Percentiles rank a stretch among this genome's conserved stretches.
Evolutionary conservation across 306 rosid species (phyloP).

Genomic region (Inga laurina): DNA sequence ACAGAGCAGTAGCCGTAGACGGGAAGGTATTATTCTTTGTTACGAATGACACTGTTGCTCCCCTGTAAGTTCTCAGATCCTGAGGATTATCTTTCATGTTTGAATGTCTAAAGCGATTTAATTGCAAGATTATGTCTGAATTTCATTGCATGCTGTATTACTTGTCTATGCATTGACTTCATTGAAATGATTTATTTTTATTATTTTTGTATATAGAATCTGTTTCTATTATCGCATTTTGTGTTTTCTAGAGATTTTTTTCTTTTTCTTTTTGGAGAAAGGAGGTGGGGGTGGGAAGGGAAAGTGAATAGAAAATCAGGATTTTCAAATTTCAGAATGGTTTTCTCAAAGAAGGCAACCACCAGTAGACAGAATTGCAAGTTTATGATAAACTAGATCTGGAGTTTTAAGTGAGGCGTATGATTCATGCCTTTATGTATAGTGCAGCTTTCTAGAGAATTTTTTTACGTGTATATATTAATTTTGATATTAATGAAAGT

Average conservation of each 20-base stretch:
- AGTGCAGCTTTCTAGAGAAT: background rate
- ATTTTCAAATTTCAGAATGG: background rate
- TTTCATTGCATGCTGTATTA: background rate
- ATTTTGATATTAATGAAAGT: background rate
- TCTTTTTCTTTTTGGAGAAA: background rate
- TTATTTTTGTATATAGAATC: background rate
- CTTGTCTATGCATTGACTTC: background rate
- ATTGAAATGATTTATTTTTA: background rate
- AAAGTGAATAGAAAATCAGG: background rate
- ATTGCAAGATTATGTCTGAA: background rate
- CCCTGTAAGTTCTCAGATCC: constrained; percentile 65
- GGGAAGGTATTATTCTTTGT: constrained; percentile 85
- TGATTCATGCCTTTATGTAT: background rate
- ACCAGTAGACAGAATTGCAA: background rate
- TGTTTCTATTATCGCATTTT: background rate
- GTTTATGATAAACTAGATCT: background rate
- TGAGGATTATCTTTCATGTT: constrained; percentile 23
- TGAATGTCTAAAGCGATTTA: constrained; percentile 3
- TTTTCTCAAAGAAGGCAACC: background rate
- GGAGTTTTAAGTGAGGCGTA: background rate
- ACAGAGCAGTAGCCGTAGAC: constrained; percentile 69
- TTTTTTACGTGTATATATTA: no score
- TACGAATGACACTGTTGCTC: constrained; percentile 68
- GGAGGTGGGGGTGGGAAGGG: background rate
- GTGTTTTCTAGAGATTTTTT: background rate